phyloP scores from a whole-genome alignment of 2,329 filamentous ascomycete species.

The Elsinoe arachidis region DNA sequence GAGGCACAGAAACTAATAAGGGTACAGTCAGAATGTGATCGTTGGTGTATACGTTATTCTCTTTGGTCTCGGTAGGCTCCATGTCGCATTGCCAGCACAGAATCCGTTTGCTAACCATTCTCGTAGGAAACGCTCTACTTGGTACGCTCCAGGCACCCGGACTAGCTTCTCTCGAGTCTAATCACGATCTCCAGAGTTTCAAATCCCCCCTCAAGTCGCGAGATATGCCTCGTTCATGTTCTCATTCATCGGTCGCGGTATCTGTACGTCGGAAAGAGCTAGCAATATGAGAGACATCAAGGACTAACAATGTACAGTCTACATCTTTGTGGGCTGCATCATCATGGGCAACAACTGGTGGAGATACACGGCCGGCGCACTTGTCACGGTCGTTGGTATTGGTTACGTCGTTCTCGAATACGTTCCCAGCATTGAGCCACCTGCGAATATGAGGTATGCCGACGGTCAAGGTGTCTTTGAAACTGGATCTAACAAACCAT shows the following conservation, averaged over 20 bases:
- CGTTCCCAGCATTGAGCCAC: slow-evolving; percentile 44
- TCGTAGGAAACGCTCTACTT: slow-evolving; percentile 51
- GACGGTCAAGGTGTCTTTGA: too few species aligned
- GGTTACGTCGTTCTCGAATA: slow-evolving; percentile 54
- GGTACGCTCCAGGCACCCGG: slow-evolving; percentile 25
- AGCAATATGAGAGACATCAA: neutral
- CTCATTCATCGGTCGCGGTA: slow-evolving; percentile 88
- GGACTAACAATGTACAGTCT: slow-evolving; percentile 52
- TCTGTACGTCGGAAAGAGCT: slow-evolving; percentile 56
- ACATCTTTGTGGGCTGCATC: slow-evolving; percentile 87
- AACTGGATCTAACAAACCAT: slow-evolving; percentile 6
- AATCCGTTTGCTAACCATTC: neutral
- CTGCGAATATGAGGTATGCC: slow-evolving; percentile 43
- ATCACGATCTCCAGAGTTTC: slow-evolving; percentile 57
- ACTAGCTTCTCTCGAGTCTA: slow-evolving; percentile 1
- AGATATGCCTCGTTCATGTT: slow-evolving; percentile 97
- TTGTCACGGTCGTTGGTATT: slow-evolving; percentile 70
- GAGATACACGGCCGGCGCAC: slow-evolving; percentile 65
- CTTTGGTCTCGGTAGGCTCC: slow-evolving; percentile 68
- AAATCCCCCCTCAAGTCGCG: slow-evolving; percentile 85
- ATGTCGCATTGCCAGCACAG: neutral
- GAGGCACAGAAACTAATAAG: slow-evolving; percentile 23
- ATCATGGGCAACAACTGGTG: slow-evolving; percentile 60
- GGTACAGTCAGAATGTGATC: slow-evolving; percentile 58
- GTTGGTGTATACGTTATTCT: slow-evolving; percentile 80